These are phyloP conservation scores for Colletotrichum cereale DNA, from an alignment of 2,329 filamentous ascomycete genomes.

Conservation along the genomic window DNA sequence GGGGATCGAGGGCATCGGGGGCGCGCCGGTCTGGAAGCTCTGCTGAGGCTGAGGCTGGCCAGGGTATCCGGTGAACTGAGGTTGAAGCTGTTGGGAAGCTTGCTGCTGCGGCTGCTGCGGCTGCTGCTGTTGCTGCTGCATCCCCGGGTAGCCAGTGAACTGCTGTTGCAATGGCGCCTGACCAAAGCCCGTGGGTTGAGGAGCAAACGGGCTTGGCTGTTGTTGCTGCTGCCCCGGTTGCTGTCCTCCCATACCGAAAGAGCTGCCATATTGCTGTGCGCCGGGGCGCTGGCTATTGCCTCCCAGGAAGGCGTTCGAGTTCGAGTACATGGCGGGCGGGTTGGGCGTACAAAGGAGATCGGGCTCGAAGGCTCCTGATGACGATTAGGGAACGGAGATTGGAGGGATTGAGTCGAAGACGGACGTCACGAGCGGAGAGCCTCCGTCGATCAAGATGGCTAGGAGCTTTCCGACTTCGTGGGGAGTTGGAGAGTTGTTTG, in stretches of 20 bases:
- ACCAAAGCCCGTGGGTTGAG: slow-evolving; percentile 72
- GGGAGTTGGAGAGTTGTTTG: not conserved
- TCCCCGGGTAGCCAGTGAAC: slow-evolving; percentile 71
- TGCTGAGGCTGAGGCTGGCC: slow-evolving; percentile 65
- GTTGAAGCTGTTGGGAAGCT: slow-evolving; percentile 68
- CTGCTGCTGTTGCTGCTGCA: slow-evolving; percentile 68
- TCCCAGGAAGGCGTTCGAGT: slow-evolving; percentile 87
- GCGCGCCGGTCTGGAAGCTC: slow-evolving; percentile 70
- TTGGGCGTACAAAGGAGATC: slow-evolving; percentile 30
- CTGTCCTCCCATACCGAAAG: slow-evolving; percentile 61
- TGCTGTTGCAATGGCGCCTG: slow-evolving; percentile 68
- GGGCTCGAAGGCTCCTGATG: slow-evolving; percentile 32
- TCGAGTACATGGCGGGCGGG: slow-evolving; percentile 81
- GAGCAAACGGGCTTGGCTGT: slow-evolving; percentile 67
- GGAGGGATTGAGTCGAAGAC: slow-evolving; percentile 14
- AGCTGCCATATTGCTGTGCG: slow-evolving; percentile 70
- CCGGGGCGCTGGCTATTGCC: slow-evolving; percentile 82
- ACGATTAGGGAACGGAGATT: slow-evolving; percentile 23
- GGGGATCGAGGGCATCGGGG: slow-evolving; percentile 71
- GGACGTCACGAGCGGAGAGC: slow-evolving; percentile 23
- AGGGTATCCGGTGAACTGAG: slow-evolving; percentile 59
- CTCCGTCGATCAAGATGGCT: slow-evolving; percentile 24
- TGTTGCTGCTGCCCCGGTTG: slow-evolving; percentile 60
- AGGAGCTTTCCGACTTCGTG: slow-evolving; percentile 4
- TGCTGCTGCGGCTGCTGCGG: slow-evolving; percentile 63